phyloP scores from a whole-genome alignment of 2,329 filamentous ascomycete genomes.

The Zalaria obscura region DNA sequence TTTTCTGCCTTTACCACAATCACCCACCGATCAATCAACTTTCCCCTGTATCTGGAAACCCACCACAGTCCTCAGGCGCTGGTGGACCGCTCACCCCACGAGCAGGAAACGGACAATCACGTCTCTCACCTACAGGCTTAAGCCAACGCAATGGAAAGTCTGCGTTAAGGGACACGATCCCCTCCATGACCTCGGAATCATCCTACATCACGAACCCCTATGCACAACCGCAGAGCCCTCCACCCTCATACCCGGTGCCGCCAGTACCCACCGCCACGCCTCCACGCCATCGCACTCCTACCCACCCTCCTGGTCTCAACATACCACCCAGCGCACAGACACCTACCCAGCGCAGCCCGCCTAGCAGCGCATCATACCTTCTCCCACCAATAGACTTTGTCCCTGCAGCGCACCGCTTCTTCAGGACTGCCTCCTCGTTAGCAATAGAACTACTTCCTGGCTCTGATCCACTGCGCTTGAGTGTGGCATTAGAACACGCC shows the following conservation, averaged over 20 bases:
- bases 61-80: conserved; percentile 7
- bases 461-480: conserved; percentile 77
- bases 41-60: conserved; percentile 18
- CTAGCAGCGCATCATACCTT: conserved; percentile 50
- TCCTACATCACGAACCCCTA: conserved; percentile 38
- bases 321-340: conserved; percentile 9
- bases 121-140: not conserved
- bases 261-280: conserved; percentile 9
- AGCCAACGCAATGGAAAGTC: conserved; percentile 14
- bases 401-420: conserved; percentile 66
- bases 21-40: conserved; percentile 56
- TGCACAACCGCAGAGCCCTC: conserved; percentile 26
- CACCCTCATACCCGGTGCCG: conserved; percentile 18
- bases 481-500: conserved; percentile 80
- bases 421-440: conserved; percentile 60
- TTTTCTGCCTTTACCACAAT: conserved; percentile 94
- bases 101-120: conserved; percentile 5
- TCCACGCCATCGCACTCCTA: conserved; percentile 16
- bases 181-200: conserved; percentile 33
- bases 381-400: conserved; percentile 70
- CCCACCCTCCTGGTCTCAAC: conserved; percentile 25
- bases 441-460: conserved; percentile 68
- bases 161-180: conserved; percentile 32
- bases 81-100: conserved; percentile 11
- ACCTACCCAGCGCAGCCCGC: conserved; percentile 27